These are phyloP conservation scores for Saccharum spontaneum DNA, from an alignment of 176 grass and related monocot species.

Conservation along the genomic window DNA sequence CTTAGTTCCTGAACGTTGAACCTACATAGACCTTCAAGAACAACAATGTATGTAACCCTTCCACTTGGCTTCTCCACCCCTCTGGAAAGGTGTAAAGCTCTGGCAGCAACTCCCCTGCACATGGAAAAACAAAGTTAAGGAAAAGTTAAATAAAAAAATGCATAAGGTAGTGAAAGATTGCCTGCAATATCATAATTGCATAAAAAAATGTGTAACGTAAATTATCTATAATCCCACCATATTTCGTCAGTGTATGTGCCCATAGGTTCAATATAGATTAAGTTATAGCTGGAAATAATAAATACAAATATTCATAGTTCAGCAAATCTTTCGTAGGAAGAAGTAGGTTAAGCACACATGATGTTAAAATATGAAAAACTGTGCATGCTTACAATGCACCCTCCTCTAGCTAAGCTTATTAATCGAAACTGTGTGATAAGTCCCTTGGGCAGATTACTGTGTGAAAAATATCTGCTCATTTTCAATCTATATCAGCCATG, in stretches of 20 bases:
- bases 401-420: neutral
- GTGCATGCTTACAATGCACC: neutral
- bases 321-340: neutral
- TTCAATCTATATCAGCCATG: neutral
- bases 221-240: neutral
- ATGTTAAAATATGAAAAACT: neutral
- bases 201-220: neutral
- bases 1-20: constrained; percentile 92
- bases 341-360: neutral
- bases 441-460: neutral
- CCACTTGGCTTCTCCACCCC: constrained; percentile 99
- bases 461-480: constrained; percentile 11
- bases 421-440: neutral
- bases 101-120: constrained; percentile 96
- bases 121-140: constrained; percentile 20
- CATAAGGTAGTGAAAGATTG: neutral
- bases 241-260: neutral
- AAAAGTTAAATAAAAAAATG: neutral
- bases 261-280: neutral
- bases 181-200: neutral
- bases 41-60: constrained; percentile 92
- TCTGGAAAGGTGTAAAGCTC: constrained; percentile 97
- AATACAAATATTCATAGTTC: neutral
- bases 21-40: constrained; percentile 96
- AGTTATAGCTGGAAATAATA: neutral